Base-by-base conservation (phyloP, 345 rosid genomes). In the Eucalyptus melliodora region DNA sequence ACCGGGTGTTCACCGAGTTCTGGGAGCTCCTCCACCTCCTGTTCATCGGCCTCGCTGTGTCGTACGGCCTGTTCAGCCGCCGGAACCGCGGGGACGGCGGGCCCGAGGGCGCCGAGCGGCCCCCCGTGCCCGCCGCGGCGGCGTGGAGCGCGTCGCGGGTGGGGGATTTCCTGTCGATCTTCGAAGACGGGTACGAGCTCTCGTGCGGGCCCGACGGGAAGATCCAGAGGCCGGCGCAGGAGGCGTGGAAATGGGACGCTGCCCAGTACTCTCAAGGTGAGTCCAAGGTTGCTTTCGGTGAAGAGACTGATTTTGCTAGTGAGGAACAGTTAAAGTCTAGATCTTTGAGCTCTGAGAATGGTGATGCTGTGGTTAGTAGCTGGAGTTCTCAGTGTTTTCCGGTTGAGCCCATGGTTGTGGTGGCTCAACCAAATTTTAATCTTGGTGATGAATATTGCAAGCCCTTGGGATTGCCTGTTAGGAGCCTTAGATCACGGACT, bases 11-110 rank as follows among this genome's bases (percentile, higher is more conserved):
- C 56, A 93, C 93, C 88, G 92, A 94, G 92, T 95, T 95, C 87
- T 97, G 99, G 99, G 99, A 95, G 86, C 97, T 95, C 31, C 83
- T 94, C 86, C 97, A 95, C 53, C 94, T 94, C 77, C 92, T 95
- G 16, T 94, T 97, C 92, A 90, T 97, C 80, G 98, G 99, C 91
- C 90, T 97, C 91, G 99, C 96, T 87, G 96, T 96, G 80, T 95
- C 97, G 44, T 97, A 96, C 92, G 99, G 99, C 88, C 91, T 97
- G 93, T 95, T 95, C 94, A 89, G 98, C 92, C 93, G 95, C 81
- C 94, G 97, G 88, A 96, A 91, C 91, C 90, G 0, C 8, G 1
- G 34, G 16, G 77, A 88, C 51, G 88, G 72, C 16, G 51, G 42
- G 47, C 30, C 89, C 89, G 96, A 90, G 87, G 87, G 83, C 59